A percentile compares a stretch with the other conserved stretches of the same genome.
These are phyloP conservation scores for Sclerotinia glacialis DNA, from an alignment of 2,329 filamentous ascomycete species.

Conservation along the genomic window DNA sequence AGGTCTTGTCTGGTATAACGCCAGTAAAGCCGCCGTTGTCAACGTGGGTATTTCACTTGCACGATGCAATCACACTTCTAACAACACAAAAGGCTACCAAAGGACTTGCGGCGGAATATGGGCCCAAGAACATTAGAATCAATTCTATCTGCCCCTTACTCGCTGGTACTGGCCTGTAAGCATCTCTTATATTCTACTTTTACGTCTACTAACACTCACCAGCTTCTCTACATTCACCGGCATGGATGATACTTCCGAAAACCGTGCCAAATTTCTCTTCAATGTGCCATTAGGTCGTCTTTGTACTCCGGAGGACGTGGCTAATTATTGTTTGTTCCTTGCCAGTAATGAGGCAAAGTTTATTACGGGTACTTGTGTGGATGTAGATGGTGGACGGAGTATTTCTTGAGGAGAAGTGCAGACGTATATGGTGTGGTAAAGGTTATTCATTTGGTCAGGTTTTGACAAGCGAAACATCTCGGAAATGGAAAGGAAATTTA, in stretches of 20 bases:
- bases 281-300: conserved; percentile 54
- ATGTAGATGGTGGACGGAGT: conserved; percentile 56
- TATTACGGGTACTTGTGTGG: conserved; percentile 68
- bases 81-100: conserved; percentile 52
- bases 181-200: not conserved
- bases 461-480: not conserved
- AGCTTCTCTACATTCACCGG: conserved; percentile 51
- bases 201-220: conserved; percentile 24
- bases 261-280: conserved; percentile 53
- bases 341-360: conserved; percentile 70
- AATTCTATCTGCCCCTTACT: conserved; percentile 69
- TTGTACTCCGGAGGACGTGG: conserved; percentile 62
- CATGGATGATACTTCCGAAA: conserved; percentile 61
- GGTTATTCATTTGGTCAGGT: not conserved
- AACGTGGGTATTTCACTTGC: conserved; percentile 45
- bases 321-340: conserved; percentile 67
- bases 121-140: conserved; percentile 67
- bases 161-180: conserved; percentile 58
- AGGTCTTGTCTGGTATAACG: conserved; percentile 57
- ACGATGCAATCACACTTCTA: not conserved
- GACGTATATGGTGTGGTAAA: too few species aligned
- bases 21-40: conserved; percentile 46
- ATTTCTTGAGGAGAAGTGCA: conserved; percentile 28
- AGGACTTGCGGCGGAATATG: conserved; percentile 71
- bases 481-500: not conserved